Base-by-base conservation (phyloP, 352 stramenopile genomes). In the Stramenopiles sp. region DNA sequence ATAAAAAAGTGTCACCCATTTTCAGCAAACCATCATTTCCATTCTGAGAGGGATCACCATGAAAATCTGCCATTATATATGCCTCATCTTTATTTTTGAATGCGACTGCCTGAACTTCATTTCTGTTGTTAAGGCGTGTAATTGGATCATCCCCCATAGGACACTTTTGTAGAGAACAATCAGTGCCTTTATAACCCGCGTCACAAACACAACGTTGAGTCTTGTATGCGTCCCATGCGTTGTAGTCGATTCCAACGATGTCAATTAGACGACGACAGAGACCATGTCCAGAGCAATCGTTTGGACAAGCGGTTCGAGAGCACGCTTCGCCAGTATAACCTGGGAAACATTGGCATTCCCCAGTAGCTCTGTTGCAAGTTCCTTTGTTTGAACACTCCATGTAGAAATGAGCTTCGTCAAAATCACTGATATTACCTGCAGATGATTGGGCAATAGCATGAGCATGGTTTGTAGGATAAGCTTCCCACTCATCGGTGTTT, bases 301-400 rank as follows among this genome's bases (percentile, higher is more conserved):
- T 81, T 6, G 68, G 64, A 46, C 68, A 81, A 46, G 64, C 51
- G 1, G 61, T 61, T 46, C 68, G 56, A 44, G 74, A 62, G 48
- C 68, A 80, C 4, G 64, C 65, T 40, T 74, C 79, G 52, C 68
- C 70, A 36, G 71, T 67, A 52, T 72, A 87, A 4, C 68, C 68
- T 3, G 59, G 46, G 42, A 69, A 81, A 56, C 72, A 88, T 3
- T 64, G 45, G 59, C 72, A 88, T 28, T 61, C 45, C 18, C 71
- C 72, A 21, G 66, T 70, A 12, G 38, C 38, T 44, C 62, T 57
- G 59, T 86, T 68, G 41, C 71, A 88, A 24, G 54, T 42, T 15
- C 72, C 72, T 28, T 26, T 21, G 46, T 62, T 64, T 1, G 65
- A 80, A 52, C 72, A 88, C 49, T 85, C 68, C 28, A 61, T 51